Evolutionary conservation across 495 filamentous ascomycete genomes (phyloP).

Genomic region (Penicillium crystallinum): DNA sequence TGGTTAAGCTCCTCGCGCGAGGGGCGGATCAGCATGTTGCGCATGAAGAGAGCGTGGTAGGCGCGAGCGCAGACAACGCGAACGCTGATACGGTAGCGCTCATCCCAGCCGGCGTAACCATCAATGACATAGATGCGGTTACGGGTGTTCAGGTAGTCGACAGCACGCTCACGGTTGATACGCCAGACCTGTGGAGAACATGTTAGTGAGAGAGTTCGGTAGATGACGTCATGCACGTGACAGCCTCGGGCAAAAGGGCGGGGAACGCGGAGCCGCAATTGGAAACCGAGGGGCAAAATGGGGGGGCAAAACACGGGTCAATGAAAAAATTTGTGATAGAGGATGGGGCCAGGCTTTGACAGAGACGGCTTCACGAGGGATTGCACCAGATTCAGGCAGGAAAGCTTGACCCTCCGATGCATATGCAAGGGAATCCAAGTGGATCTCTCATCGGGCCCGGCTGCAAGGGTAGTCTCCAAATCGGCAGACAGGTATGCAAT

Average conservation of each 20-base stretch:
- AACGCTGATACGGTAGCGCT: conserved; percentile 95
- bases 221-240: conserved; percentile 39
- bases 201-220: conserved; percentile 11
- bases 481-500: conserved; percentile 11
- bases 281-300: conserved; percentile 10
- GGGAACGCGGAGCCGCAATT: conserved; percentile 6
- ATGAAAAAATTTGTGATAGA: not conserved
- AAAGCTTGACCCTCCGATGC: conserved; percentile 33
- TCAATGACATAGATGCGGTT: conserved; percentile 99
- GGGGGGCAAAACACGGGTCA: conserved; percentile 4
- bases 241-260: conserved; percentile 14
- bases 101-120: conserved; percentile 96
- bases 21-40: conserved; percentile 99
- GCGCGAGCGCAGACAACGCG: conserved; percentile 97
- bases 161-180: conserved; percentile 97
- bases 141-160: conserved; percentile 97
- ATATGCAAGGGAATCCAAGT: conserved; percentile 25
- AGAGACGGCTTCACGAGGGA: conserved; percentile 1
- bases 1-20: conserved; percentile 81
- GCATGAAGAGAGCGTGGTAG: conserved; percentile 99
- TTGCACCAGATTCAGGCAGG: conserved; percentile 17
- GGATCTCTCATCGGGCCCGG: conserved; percentile 19
- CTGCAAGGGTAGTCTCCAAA: conserved; percentile 26
- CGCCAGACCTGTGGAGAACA: conserved; percentile 75
- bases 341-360: not conserved